These are phyloP conservation scores for Fusarium illudens DNA, from an alignment of 2,329 filamentous ascomycete genomes.

Conservation along the genomic window DNA sequence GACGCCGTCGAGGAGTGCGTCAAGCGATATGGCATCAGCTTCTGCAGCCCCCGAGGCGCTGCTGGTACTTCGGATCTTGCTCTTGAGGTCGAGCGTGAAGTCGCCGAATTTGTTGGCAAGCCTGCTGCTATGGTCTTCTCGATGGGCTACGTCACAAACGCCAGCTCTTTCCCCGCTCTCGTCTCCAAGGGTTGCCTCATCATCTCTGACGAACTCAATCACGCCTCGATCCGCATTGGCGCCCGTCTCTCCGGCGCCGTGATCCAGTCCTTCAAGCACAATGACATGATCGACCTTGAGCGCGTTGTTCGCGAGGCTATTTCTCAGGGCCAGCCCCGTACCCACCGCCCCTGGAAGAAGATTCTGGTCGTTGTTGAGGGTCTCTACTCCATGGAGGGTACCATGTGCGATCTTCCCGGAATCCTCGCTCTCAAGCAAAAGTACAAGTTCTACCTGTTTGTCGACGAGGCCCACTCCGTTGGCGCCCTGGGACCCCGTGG, in stretches of 20 bases:
- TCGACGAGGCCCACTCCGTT: conserved; percentile 96
- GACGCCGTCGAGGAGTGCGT: conserved; percentile 89
- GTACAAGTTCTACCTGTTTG: conserved; percentile 96
- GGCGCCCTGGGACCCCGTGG: conserved; percentile 89
- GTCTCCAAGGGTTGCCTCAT: conserved; percentile 93
- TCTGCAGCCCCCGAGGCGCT: conserved; percentile 83
- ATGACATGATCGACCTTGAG: conserved; percentile 91
- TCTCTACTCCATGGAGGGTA: conserved; percentile 99
- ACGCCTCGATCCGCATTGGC: conserved; percentile 95
- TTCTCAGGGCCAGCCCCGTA: conserved; percentile 94
- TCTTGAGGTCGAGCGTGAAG: conserved; percentile 86
- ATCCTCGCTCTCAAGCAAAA: conserved; percentile 87
- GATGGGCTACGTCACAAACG: conserved; percentile 98
- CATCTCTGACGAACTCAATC: conserved; percentile 96
- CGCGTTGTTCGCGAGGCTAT: conserved; percentile 88
- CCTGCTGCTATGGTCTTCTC: conserved; percentile 96
- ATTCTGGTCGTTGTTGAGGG: conserved; percentile 96
- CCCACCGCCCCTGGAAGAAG: conserved; percentile 99
- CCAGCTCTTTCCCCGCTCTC: conserved; percentile 89
- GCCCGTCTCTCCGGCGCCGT: conserved; percentile 93
- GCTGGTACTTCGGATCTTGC: conserved; percentile 88
- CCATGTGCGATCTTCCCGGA: conserved; percentile 96
- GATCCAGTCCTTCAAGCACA: conserved; percentile 97
- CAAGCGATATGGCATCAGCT: conserved; percentile 84
- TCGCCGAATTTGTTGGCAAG: conserved; percentile 94